Evolutionary conservation across 2,329 filamentous ascomycete genomes (phyloP).

Genomic region (Akanthomyces dipterigenus): DNA sequence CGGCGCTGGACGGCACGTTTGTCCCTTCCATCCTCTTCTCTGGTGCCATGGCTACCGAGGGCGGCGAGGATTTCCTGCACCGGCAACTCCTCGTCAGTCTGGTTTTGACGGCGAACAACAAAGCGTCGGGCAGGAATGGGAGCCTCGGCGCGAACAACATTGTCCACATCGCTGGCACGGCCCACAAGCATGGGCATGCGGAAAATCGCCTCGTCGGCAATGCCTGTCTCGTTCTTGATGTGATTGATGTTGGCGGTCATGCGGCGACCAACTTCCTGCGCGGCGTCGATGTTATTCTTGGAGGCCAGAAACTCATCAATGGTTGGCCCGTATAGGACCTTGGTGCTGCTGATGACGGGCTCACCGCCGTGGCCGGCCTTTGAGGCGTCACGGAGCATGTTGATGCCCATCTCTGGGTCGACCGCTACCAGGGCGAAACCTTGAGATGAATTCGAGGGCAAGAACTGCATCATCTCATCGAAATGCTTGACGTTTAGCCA

Average conservation of each 20-base stretch:
- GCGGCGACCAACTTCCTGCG: no score
- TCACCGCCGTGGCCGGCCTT: neutral
- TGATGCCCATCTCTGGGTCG: neutral
- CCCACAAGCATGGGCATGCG: neutral
- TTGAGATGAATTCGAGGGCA: slow-evolving; percentile 16
- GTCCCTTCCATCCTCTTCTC: no score
- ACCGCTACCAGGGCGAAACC: neutral
- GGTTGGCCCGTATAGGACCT: neutral
- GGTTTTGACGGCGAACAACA: no score
- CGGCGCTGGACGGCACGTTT: neutral
- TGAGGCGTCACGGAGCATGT: neutral
- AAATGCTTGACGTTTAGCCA: slow-evolving; percentile 27
- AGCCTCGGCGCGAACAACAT: no score
- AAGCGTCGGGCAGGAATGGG: no score
- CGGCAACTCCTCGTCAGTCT: no score
- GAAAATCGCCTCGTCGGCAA: neutral
- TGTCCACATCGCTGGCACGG: no score
- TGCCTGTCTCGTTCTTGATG: neutral
- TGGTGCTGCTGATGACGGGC: neutral
- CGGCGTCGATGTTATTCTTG: no score
- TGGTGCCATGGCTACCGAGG: no score
- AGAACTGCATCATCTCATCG: slow-evolving; percentile 27
- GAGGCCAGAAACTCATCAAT: neutral
- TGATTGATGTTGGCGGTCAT: neutral
- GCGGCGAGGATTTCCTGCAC: no score